Conservation (phyloP, 495 filamentous ascomycete genomes). For the Letharia lupina region DNA sequence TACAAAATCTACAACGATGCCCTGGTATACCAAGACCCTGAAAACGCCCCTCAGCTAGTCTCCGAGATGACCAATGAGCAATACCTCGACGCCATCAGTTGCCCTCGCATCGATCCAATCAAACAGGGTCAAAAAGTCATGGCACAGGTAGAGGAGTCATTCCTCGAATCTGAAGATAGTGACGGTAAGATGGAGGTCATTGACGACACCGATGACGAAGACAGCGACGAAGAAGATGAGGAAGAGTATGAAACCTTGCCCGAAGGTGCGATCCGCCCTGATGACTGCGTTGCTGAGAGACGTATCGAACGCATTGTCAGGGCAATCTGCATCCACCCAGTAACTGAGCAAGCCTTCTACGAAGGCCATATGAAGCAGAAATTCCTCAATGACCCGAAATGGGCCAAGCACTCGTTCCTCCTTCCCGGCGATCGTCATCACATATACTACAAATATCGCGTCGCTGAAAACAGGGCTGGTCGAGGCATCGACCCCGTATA, state of each 20-base stretch:
- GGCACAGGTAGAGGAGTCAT: conserved; percentile 1
- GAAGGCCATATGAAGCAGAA: conserved; percentile 1
- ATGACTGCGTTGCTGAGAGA: background rate
- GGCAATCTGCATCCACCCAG: background rate
- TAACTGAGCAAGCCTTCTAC: background rate
- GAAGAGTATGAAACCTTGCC: conserved; percentile 4
- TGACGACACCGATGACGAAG: conserved; percentile 6
- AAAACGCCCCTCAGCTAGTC: conserved; percentile 41
- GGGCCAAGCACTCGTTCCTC: conserved; percentile 3
- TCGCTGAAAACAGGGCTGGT: conserved; percentile 13
- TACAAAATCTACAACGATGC: conserved; percentile 52
- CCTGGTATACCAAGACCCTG: conserved; percentile 49
- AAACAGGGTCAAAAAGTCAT: conserved; percentile 29
- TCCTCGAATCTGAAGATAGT: background rate
- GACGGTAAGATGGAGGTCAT: background rate
- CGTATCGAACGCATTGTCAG: conserved; percentile 8
- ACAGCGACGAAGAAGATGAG: conserved; percentile 1
- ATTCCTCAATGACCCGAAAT: background rate
- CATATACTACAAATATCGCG: conserved; percentile 11
- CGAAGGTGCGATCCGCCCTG: conserved; percentile 5
- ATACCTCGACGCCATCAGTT: conserved; percentile 59
- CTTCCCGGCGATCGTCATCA: conserved; percentile 4
- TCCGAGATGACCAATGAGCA: conserved; percentile 47
- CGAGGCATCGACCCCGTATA: conserved; percentile 7
- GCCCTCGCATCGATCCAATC: conserved; percentile 47